Conservation (phyloP, 805 yeast genomes). For the Candida jianshihensis region DNA sequence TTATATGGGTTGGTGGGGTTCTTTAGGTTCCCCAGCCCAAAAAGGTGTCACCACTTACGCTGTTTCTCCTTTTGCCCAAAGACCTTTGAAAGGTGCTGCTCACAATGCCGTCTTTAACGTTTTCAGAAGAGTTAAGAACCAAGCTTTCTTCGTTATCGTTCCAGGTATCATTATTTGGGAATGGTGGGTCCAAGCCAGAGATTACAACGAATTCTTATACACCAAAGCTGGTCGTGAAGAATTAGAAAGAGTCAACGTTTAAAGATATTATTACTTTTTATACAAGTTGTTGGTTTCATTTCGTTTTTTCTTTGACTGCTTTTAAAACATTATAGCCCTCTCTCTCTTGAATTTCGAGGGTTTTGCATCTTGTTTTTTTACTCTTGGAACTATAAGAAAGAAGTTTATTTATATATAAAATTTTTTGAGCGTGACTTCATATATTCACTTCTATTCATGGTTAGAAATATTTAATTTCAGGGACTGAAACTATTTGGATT, state of each 20-base stretch:
- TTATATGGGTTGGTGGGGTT: constrained; percentile 98
- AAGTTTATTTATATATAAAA: too few species aligned
- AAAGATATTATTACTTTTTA: constrained; percentile 4
- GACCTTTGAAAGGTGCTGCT: constrained; percentile 81
- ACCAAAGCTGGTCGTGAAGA: constrained; percentile 98
- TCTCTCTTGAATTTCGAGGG: too few species aligned
- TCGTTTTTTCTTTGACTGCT: neutral
- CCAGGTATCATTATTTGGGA: constrained; percentile 81
- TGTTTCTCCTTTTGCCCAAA: constrained; percentile 89
- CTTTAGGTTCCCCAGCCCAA: constrained; percentile 80
- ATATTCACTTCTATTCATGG: too few species aligned
- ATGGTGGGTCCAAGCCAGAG: constrained; percentile 82
- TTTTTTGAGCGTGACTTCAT: too few species aligned
- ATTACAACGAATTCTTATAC: constrained; percentile 88
- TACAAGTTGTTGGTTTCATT: neutral
- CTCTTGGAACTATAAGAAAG: too few species aligned
- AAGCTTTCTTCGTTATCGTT: constrained; percentile 65
- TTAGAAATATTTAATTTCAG: too few species aligned
- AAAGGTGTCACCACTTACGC: constrained; percentile 83
- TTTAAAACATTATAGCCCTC: too few species aligned
- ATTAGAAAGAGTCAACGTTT: constrained; percentile 55
- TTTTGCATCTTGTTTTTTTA: too few species aligned
- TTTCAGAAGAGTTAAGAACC: constrained; percentile 88
- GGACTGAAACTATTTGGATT: too few species aligned
- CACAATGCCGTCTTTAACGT: constrained; percentile 87